Conservation (phyloP, 306 rosid genomes). For the Pterocarpus santalinus region DNA sequence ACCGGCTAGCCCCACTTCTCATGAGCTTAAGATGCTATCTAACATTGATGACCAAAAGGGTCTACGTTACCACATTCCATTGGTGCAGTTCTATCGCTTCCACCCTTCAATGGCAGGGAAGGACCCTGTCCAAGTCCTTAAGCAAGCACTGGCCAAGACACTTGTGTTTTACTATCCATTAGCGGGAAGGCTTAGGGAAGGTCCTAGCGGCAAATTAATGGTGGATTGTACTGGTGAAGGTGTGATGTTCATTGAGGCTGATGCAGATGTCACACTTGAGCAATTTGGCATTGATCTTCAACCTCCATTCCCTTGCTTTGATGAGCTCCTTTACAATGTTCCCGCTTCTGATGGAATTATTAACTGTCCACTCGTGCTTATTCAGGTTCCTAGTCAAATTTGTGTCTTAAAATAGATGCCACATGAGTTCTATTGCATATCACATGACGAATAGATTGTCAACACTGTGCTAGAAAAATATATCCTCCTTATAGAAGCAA, state of each 20-base stretch:
- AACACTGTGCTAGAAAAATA: too few species aligned
- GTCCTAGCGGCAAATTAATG: slow-evolving; percentile 15
- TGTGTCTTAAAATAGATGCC: too few species aligned
- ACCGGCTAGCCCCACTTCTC: slow-evolving; percentile 11
- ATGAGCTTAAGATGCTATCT: slow-evolving; percentile 15
- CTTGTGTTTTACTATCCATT: slow-evolving; percentile 36
- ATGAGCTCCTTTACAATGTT: slow-evolving; percentile 52
- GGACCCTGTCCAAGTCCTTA: slow-evolving; percentile 30
- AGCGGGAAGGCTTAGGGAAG: slow-evolving; percentile 27
- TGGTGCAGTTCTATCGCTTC: neutral
- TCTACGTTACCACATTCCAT: neutral
- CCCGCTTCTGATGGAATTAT: slow-evolving; percentile 53
- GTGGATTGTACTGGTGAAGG: slow-evolving; percentile 58
- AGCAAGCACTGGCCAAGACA: slow-evolving; percentile 20
- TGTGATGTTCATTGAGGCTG: slow-evolving; percentile 42
- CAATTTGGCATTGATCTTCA: slow-evolving; percentile 48
- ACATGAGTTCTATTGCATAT: too few species aligned
- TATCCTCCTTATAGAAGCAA: too few species aligned
- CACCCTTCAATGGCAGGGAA: slow-evolving; percentile 1
- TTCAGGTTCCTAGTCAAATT: slow-evolving; percentile 40
- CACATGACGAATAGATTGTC: too few species aligned
- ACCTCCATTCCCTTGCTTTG: slow-evolving; percentile 59
- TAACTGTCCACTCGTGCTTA: slow-evolving; percentile 46
- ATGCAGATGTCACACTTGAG: neutral
- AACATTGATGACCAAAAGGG: slow-evolving; percentile 30